These are phyloP conservation scores for Vairimorpha ceranae DNA, from an alignment of 371 early-diverging fungal genomes.

Conservation along the genomic window DNA sequence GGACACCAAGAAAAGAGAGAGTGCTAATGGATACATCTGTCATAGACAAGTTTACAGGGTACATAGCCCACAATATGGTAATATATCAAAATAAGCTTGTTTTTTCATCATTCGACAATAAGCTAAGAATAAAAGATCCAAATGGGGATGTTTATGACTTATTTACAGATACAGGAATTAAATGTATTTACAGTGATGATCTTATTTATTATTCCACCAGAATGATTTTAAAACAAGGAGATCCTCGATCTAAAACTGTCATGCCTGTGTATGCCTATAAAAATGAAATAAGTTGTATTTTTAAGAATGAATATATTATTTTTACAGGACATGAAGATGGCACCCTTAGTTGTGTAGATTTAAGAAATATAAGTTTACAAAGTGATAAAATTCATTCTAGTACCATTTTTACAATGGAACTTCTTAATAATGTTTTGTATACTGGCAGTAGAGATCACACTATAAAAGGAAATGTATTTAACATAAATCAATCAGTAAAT, in stretches of 20 bases:
- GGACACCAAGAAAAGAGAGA: constrained; percentile 38
- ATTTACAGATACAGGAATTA: constrained; percentile 21
- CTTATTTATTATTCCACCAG: constrained; percentile 32
- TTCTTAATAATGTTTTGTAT: constrained; percentile 5
- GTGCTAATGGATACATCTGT: constrained; percentile 10
- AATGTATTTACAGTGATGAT: constrained; percentile 7
- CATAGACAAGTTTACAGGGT: not conserved
- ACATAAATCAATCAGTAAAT: not conserved
- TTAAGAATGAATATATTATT: constrained; percentile 13
- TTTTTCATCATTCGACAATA: constrained; percentile 30
- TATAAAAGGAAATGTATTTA: constrained; percentile 12
- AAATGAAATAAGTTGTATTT: constrained; percentile 20
- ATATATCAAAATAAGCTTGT: constrained; percentile 5
- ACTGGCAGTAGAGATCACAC: constrained; percentile 49
- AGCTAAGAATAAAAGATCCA: not conserved
- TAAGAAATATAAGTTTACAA: constrained; percentile 8
- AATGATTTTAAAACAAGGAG: constrained; percentile 26
- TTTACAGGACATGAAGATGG: constrained; percentile 54
- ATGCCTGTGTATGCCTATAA: constrained; percentile 35
- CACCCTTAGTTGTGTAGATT: constrained; percentile 25
- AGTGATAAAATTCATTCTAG: constrained; percentile 30
- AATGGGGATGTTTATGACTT: not conserved
- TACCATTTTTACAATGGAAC: constrained; percentile 41
- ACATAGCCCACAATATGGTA: not conserved
- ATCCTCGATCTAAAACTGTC: not conserved